Base-by-base conservation (phyloP, 805 yeast genomes). In the Tetrapisispora iriomotensis region DNA sequence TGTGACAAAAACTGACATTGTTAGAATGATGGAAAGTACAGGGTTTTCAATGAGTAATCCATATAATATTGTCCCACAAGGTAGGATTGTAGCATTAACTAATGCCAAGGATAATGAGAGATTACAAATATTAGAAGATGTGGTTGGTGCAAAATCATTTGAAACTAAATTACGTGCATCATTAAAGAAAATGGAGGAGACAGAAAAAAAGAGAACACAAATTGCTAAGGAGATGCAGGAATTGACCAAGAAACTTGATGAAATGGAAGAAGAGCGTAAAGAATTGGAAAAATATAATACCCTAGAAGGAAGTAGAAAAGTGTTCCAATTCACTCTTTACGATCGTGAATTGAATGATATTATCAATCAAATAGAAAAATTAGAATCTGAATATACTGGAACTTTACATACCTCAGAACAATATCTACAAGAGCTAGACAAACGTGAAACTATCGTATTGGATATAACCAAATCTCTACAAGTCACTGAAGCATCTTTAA, bases 41-140 rank as follows among this genome's bases (percentile, higher is more conserved):
- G 98, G 98, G 0, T 86, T 92, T 54, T 82, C 95, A 0, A 72
- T 82, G 44, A 77, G 86, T 6, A 88, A 87, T 47, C 96, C 96
- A 1, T 90, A 88, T 60, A 90, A 90, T 58, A 90, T 92, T 49
- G 97, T 92, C 5, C 97, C 98, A 0, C 98, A 92, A 61, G 98
- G 98, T 17, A 71, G 84, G 50, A 85, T 92, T 50, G 82, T 95
- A 1, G 71, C 83, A 0, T 67, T 92, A 43, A 90, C 97, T 0
- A 86, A 86, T 54, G 90, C 96, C 0, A 83, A 83, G 49, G 96
- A 87, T 54, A 54, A 74, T 3, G 96, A 88, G 54, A 73, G 96
- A 44, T 67, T 90, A 37, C 71, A 74, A 26, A 64, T 88, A 29
- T 65, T 92, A 48, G 87, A 90, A 48, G 95, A 87, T 53, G 95